A percentile compares a stretch with the other conserved stretches of the same genome.
These are phyloP conservation scores for Porphyrellus sp. DNA, from an alignment of 1,284 basidiomycete genomes.

Conservation along the genomic window DNA sequence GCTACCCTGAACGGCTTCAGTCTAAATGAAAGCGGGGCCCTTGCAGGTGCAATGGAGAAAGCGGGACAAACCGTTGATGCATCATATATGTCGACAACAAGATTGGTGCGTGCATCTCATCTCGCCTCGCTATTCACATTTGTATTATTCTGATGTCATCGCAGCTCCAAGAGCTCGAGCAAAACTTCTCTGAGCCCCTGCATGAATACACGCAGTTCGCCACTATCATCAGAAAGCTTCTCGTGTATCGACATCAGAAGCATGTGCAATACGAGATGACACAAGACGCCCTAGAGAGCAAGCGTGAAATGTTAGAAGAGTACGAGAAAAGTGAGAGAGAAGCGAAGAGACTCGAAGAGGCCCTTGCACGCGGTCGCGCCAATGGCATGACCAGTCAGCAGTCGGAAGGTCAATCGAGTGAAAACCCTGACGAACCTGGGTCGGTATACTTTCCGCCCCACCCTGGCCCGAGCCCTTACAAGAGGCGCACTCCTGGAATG, in stretches of 20 bases:
- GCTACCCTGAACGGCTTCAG: slow-evolving; percentile 96
- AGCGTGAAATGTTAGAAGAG: slow-evolving; percentile 85
- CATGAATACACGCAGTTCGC: slow-evolving; percentile 97
- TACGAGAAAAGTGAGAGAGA: slow-evolving; percentile 92
- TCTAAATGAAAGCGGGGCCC: slow-evolving; percentile 72
- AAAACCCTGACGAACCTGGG: slow-evolving; percentile 35
- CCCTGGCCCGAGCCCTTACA: slow-evolving; percentile 66
- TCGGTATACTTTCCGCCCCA: slow-evolving; percentile 65
- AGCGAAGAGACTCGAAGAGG: slow-evolving; percentile 85
- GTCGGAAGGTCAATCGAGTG: slow-evolving; percentile 35
- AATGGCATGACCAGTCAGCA: slow-evolving; percentile 27
- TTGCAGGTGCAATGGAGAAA: slow-evolving; percentile 83
- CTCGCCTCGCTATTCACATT: slow-evolving; percentile 6
- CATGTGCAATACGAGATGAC: slow-evolving; percentile 98
- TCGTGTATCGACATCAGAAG: slow-evolving; percentile 96
- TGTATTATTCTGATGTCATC: slow-evolving; percentile 15
- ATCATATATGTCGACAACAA: slow-evolving; percentile 89
- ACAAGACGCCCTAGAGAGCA: slow-evolving; percentile 84
- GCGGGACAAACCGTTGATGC: slow-evolving; percentile 95
- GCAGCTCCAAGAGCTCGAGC: slow-evolving; percentile 88
- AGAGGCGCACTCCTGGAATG: slow-evolving; percentile 69
- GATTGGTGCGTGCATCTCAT: slow-evolving; percentile 52
- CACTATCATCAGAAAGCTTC: slow-evolving; percentile 87
- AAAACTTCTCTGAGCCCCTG: slow-evolving; percentile 92
- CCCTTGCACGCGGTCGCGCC: slow-evolving; percentile 61